phyloP scores from a whole-genome alignment of 139 green algal genomes.

The Zygnema cylindricum region DNA sequence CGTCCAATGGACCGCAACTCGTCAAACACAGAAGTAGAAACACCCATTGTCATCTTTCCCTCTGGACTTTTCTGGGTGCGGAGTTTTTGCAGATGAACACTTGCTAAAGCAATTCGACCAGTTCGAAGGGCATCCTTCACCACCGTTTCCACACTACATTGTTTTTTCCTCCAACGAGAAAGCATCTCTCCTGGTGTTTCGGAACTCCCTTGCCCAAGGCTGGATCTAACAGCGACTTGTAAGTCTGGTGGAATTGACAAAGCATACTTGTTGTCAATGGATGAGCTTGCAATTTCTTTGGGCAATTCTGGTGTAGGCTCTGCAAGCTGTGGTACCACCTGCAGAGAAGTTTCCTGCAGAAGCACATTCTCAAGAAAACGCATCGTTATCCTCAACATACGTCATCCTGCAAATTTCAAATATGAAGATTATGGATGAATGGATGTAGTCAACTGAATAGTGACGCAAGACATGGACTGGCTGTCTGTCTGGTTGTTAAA shows the following conservation, averaged over 20 bases:
- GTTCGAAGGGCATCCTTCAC: conserved; percentile 38
- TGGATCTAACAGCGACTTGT: too few species aligned
- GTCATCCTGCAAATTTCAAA: background rate
- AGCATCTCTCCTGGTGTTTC: conserved; percentile 39
- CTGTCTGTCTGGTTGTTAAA: background rate
- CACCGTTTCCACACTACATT: background rate
- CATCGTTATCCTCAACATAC: background rate
- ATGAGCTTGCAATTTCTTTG: background rate
- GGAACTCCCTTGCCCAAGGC: background rate
- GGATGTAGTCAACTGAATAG: background rate
- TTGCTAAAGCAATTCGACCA: conserved; percentile 25
- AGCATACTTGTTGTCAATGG: background rate
- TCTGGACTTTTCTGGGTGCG: background rate
- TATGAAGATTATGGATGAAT: background rate
- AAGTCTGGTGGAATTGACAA: background rate
- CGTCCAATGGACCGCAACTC: conserved; percentile 22
- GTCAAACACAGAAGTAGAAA: background rate
- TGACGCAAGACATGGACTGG: background rate
- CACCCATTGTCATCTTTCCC: conserved; percentile 12
- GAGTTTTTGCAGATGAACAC: conserved; percentile 20
- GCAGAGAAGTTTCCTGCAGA: background rate
- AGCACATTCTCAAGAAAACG: background rate
- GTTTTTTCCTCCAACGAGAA: conserved; percentile 10
- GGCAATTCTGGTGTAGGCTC: background rate
- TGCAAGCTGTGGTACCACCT: background rate